Base-by-base conservation (phyloP, 2,329 filamentous ascomycete species). In the Dothideomycetes sp. region DNA sequence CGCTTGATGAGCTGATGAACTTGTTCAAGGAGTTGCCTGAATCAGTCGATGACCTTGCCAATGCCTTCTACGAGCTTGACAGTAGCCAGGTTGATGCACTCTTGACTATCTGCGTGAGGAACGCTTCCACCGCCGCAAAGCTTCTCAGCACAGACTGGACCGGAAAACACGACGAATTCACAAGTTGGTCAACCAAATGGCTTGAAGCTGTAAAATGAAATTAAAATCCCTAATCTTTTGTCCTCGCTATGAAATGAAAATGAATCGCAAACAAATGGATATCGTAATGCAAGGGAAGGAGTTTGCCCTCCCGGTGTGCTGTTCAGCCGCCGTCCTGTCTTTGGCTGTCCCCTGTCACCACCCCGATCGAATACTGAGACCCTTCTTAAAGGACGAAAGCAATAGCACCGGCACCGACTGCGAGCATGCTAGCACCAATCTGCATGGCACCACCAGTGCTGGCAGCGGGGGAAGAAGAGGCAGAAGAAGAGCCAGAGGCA, bases 151-250 rank as follows among this genome's bases (percentile, higher is more conserved):
- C 68, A 44, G 68, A 70, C 15, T 88, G 83, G 82, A 62, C 72
- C 3, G 79, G 72, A 0, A 61, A 71, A 33, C 69, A 74, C 13
- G 87, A 94, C 53, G 84, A 82, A 52, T 94, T 93, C 54, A 82
- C 79, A 0, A 67, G 73, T 12, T 94, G 87, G 87, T 76, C 72
- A n/a, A 67, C 64, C 34, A 75, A 71, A 36, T 78, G 72, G 71
- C 45, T 54, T 24, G 54, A 56, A n/a, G 53, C 55, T 5, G 48
- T 60, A 22, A 47, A 44, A 35, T 41, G 22, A 36, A 41, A 41
- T 12, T 15, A 18, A 11, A n/a, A 25, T 40, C 16, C 28, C 11
- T 15, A 18, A 10, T 31, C 15, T 18, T 4, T 16, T 34, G 30
- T 11, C 27, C 31, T 33, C 29, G 28, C 20, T 24, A 11, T 10